Evolutionary conservation across 2,329 filamentous ascomycete genomes (phyloP), one percentile per base, ranked within the genome.

Genomic region (Clonostachys byssicola): DNA sequence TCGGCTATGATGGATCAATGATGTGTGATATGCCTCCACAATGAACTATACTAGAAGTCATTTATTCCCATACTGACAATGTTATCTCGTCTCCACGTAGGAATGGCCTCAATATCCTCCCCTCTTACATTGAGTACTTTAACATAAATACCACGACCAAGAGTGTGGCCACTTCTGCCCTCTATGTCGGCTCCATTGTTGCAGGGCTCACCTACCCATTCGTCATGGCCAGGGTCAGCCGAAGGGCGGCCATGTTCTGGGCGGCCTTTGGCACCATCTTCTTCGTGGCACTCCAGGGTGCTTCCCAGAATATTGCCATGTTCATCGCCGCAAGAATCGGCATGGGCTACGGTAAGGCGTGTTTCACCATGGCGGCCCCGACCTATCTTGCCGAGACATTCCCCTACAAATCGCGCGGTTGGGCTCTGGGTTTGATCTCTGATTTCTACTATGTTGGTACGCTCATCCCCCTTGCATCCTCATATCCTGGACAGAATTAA

Each of bases 351-450:
- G 76, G 75, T 4, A 60, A 56, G 5, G 66, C 63, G 3, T 55
- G 73, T 9, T 67, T 70, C 2, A 66, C 64, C 12, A 65, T 74
- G 16, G 70, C 72, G 2, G 73, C 66, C 2, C 65, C 66, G 0
- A 68, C 74, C 2, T 77, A 74, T 46, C 60, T 80, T 8, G 67
- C 70, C 4, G 77, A 81, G 60, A 73, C 71, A 0, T 73, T 75
- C 45, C 65, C 74, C 0, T 49, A 50, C 6, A 46, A 54, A 2
- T 54, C 53, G 36, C 50, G 59, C 3, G 52, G 51, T 6, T 50
- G 54, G 44, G 59, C 58, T 0, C 44, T 61, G 2, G 54, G 55
- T 13, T 42, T 53, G 7, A 49, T 53, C 42, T 40, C 50, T 34
- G 47, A 54, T 42, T 50, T 49, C 35, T 53, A 47, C 45, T 47